phyloP scores from a whole-genome alignment of 2,329 filamentous ascomycete species.

The Teratosphaeriaceae sp. region DNA sequence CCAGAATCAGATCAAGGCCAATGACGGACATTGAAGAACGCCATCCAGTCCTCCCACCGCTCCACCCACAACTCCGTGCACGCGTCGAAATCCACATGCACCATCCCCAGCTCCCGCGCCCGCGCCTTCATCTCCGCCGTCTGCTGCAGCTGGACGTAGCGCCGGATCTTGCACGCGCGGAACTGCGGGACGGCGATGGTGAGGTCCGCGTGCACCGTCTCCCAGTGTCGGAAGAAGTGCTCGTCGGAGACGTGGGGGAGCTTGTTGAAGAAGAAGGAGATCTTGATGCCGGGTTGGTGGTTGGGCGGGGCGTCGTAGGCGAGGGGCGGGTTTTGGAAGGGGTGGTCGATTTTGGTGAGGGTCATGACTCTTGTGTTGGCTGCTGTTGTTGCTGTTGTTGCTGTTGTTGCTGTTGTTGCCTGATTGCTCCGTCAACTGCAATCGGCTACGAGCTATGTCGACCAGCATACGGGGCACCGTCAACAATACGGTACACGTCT shows the following conservation, averaged over 20 bases:
- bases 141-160: slow-evolving; percentile 24
- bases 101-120: slow-evolving; percentile 8
- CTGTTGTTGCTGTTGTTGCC: too few relatives aligned
- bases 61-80: slow-evolving; percentile 14
- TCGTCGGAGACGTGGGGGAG: slow-evolving; percentile 25
- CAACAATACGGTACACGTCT: too few relatives aligned
- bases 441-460: too few relatives aligned
- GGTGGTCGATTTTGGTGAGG: slow-evolving; percentile 18
- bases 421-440: too few relatives aligned
- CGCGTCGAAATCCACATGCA: slow-evolving; percentile 11
- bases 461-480: too few relatives aligned
- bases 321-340: slow-evolving; percentile 20
- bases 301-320: slow-evolving; percentile 26
- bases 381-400: too few relatives aligned
- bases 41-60: slow-evolving; percentile 12
- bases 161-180: slow-evolving; percentile 22
- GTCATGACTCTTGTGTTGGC: slow-evolving; percentile 9
- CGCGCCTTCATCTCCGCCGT: slow-evolving; percentile 14
- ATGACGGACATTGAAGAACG: slow-evolving; percentile 6
- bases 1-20: background rate
- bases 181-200: slow-evolving; percentile 25
- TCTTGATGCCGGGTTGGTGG: slow-evolving; percentile 27
- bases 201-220: slow-evolving; percentile 28
- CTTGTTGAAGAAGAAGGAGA: slow-evolving; percentile 29
- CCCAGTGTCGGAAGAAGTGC: slow-evolving; percentile 29